Percentiles rank a stretch among this genome's conserved stretches.
These are phyloP conservation scores for Pseudocercospora fuligena DNA, from an alignment of 2,329 filamentous ascomycete species.

Conservation along the genomic window DNA sequence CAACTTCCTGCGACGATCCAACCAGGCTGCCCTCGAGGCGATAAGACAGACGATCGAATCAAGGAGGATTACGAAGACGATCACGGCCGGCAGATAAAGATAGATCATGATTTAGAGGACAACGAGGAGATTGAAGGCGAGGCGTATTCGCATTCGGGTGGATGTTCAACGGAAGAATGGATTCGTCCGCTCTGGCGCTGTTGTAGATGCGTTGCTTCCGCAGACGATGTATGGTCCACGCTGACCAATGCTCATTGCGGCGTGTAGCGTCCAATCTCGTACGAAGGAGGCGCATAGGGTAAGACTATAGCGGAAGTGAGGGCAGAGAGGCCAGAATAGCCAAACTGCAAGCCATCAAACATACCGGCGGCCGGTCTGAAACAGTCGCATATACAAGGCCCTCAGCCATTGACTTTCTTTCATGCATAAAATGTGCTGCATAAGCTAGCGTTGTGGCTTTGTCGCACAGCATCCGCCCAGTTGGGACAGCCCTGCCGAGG, in stretches of 20 bases:
- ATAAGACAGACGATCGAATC: background rate
- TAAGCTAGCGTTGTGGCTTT: constrained; percentile 1
- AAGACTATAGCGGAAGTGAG: background rate
- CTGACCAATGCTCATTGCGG: background rate
- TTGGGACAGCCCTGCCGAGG: background rate
- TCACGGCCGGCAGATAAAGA: background rate
- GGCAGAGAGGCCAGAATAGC: background rate
- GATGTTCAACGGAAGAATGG: background rate
- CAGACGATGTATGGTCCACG: background rate
- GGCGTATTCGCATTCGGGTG: background rate
- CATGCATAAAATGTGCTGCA: background rate
- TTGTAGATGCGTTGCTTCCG: background rate
- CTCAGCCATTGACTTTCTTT: constrained; percentile 1
- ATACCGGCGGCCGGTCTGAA: background rate
- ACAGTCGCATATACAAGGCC: background rate
- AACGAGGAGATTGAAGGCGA: background rate
- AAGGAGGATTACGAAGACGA: background rate
- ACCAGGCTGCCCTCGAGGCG: background rate
- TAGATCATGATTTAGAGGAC: background rate
- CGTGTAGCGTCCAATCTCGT: background rate
- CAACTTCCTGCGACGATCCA: background rate
- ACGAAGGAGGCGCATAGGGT: background rate
- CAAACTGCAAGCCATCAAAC: background rate
- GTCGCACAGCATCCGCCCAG: background rate
- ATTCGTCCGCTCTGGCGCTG: background rate